phyloP scores from a whole-genome alignment of 75 land plant species.

The Picea sitchensis region DNA sequence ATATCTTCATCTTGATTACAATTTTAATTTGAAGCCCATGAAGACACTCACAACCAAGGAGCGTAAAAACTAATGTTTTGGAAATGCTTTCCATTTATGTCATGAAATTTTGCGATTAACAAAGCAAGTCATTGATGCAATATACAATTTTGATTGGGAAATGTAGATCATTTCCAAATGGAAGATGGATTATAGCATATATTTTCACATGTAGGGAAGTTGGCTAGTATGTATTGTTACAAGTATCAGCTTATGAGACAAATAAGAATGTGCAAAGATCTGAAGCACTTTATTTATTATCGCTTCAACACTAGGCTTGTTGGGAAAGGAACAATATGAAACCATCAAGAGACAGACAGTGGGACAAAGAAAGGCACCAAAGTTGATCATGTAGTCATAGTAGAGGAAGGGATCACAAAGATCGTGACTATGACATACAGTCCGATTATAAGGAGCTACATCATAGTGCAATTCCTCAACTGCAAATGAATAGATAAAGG shows the following conservation, averaged over 20 bases:
- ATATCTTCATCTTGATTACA: constrained; percentile 46
- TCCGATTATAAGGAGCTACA: too few relatives aligned
- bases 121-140: constrained; percentile 40
- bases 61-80: constrained; percentile 43
- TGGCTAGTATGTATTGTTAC: constrained; percentile 46
- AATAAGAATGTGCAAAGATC: constrained; percentile 48
- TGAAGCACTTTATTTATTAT: constrained; percentile 46
- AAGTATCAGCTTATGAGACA: constrained; percentile 46
- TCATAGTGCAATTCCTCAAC: too few relatives aligned
- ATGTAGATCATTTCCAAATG: constrained; percentile 46
- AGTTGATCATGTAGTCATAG: too few relatives aligned
- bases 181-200: constrained; percentile 45
- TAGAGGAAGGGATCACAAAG: too few relatives aligned
- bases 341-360: too few relatives aligned
- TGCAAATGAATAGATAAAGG: too few relatives aligned
- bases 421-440: too few relatives aligned
- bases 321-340: constrained; percentile 23
- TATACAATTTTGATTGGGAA: constrained; percentile 40
- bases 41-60: constrained; percentile 47
- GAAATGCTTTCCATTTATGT: constrained; percentile 48
- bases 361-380: too few relatives aligned
- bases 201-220: constrained; percentile 50
- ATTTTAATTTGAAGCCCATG: constrained; percentile 47
- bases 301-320: constrained; percentile 47
- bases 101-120: constrained; percentile 40